Percentiles rank a stretch among this genome's conserved stretches.
Evolutionary conservation across 1,284 basidiomycete genomes (phyloP).

Genomic region (Apiotrichum akiyoshidainum): DNA sequence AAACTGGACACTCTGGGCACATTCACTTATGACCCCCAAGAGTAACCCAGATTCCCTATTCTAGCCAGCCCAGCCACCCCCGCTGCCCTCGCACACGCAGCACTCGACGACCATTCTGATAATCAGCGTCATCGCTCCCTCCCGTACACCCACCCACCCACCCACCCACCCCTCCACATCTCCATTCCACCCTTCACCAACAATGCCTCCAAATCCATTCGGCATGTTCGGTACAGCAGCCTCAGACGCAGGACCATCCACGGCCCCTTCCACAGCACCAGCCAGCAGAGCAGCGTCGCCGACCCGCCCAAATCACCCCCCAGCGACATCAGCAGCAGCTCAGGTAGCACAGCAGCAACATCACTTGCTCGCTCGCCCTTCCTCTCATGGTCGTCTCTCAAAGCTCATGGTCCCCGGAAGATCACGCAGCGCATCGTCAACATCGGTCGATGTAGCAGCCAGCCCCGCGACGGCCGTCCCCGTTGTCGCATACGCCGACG

Average conservation of each 20-base stretch:
- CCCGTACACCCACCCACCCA: neutral
- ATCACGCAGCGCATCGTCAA: constrained; percentile 34
- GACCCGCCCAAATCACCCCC: neutral
- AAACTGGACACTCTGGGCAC: too few species aligned
- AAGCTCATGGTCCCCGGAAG: constrained; percentile 41
- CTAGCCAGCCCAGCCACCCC: too few species aligned
- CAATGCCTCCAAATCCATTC: constrained; percentile 15
- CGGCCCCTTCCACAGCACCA: constrained; percentile 2
- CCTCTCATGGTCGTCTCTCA: constrained; percentile 36
- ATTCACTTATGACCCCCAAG: too few species aligned
- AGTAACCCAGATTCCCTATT: too few species aligned
- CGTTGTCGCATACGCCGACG: constrained; percentile 31
- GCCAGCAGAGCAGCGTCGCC: neutral
- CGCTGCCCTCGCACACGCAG: too few species aligned
- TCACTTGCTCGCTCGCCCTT: constrained; percentile 28
- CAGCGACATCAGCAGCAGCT: neutral
- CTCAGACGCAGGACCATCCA: constrained; percentile 8
- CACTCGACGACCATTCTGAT: too few species aligned
- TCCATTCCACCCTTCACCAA: neutral
- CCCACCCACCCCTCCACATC: constrained; percentile 1
- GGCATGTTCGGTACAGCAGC: constrained; percentile 3
- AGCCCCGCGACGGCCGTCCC: constrained; percentile 5
- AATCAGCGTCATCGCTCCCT: neutral
- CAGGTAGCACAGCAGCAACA: too few species aligned
- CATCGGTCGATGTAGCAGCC: constrained; percentile 25